A percentile compares a stretch with the other conserved stretches of the same genome.
Conservation (phyloP, 2,329 filamentous ascomycete genomes). For the Pestalotiopsis sp. region DNA sequence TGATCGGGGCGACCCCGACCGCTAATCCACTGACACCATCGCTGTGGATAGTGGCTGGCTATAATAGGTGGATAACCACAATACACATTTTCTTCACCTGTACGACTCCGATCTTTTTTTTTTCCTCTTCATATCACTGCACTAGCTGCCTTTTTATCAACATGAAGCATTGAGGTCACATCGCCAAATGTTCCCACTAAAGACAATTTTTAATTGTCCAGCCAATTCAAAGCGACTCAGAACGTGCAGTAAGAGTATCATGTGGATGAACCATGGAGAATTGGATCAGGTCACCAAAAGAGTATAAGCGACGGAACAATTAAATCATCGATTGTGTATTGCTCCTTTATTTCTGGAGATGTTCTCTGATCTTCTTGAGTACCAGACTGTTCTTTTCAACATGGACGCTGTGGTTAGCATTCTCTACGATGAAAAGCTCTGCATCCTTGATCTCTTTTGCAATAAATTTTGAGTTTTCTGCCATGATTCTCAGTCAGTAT, state of each 20-base stretch:
- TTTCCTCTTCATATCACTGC: too few relatives aligned
- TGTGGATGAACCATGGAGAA: too few relatives aligned
- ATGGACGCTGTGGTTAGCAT: constrained; percentile 39
- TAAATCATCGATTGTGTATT: background rate
- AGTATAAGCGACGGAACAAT: background rate
- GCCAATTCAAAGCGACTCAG: too few relatives aligned
- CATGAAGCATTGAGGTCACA: too few relatives aligned
- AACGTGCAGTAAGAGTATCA: too few relatives aligned
- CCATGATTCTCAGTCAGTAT: background rate
- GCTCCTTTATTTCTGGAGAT: constrained; percentile 9
- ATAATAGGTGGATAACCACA: background rate
- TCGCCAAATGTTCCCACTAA: too few relatives aligned
- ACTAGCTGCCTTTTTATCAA: too few relatives aligned
- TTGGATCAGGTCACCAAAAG: too few relatives aligned
- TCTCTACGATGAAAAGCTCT: constrained; percentile 29
- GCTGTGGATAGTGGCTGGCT: background rate
- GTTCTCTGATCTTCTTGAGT: constrained; percentile 24
- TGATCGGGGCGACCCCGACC: background rate
- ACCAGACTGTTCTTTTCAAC: constrained; percentile 35
- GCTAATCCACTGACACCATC: background rate
- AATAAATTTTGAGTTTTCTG: constrained; percentile 35
- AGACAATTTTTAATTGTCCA: too few relatives aligned
- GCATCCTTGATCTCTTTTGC: constrained; percentile 28
- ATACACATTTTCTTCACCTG: background rate
- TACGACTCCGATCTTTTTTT: background rate